These are phyloP conservation scores for Cutaneotrichosporon cavernicola DNA, from an alignment of 1,284 basidiomycete species.

Conservation along the genomic window DNA sequence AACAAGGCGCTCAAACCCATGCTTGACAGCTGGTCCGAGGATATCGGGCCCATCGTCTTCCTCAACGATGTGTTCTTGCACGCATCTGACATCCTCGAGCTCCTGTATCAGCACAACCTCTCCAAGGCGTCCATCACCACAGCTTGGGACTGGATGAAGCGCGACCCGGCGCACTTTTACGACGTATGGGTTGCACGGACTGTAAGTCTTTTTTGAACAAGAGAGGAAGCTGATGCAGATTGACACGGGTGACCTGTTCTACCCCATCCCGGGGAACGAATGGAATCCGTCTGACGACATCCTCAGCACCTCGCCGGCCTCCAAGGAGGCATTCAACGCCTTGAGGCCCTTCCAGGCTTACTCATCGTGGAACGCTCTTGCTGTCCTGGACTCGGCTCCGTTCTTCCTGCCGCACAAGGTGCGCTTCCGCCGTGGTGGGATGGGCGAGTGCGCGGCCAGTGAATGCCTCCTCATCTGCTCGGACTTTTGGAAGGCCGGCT, in stretches of 20 bases:
- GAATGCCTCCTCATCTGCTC: conserved; percentile 49
- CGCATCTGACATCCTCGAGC: conserved; percentile 47
- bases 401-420: conserved; percentile 43
- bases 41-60: conserved; percentile 45
- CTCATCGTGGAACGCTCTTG: conserved; percentile 51
- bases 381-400: conserved; percentile 41
- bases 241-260: conserved; percentile 52
- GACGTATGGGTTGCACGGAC: conserved; percentile 53
- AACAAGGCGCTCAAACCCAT: conserved; percentile 49
- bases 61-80: conserved; percentile 53
- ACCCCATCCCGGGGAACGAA: conserved; percentile 46
- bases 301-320: conserved; percentile 40
- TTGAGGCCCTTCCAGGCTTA: conserved; percentile 52
- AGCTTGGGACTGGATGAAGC: conserved; percentile 51
- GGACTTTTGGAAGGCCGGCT: conserved; percentile 51
- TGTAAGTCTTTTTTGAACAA: conserved; percentile 29
- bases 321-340: conserved; percentile 27
- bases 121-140: conserved; percentile 44
- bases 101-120: conserved; percentile 46
- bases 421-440: conserved; percentile 44
- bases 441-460: conserved; percentile 47
- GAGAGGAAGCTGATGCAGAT: conserved; percentile 29
- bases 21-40: conserved; percentile 4
- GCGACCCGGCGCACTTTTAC: conserved; percentile 50
- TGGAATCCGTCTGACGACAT: conserved; percentile 49